Percentiles rank a stretch among this genome's conserved stretches.
phyloP scores from a whole-genome alignment of 176 grass and related monocot species.

The Eragrostis nindensis region DNA sequence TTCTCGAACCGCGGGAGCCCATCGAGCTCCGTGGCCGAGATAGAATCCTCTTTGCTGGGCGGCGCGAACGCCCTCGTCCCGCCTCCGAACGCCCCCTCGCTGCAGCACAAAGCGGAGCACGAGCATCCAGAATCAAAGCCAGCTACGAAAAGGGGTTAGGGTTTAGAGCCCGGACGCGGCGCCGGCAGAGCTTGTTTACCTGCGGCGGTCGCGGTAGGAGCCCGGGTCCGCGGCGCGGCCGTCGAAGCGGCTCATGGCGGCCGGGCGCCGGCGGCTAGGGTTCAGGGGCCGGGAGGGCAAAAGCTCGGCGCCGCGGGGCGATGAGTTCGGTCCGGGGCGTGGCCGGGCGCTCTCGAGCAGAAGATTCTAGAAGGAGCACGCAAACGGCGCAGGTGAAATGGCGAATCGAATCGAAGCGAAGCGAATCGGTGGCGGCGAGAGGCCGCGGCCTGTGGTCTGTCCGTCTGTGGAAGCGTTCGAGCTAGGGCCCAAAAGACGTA shows the following conservation, averaged over 20 bases:
- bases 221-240: constrained; percentile 73
- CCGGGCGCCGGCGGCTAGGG: constrained; percentile 38
- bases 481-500: not conserved
- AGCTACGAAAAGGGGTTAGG: constrained; percentile 12
- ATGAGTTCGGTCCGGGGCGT: not conserved
- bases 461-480: not conserved
- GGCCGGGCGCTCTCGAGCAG: not conserved
- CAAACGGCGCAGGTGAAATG: not conserved
- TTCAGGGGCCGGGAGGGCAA: not conserved
- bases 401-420: constrained; percentile 13
- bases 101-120: constrained; percentile 34
- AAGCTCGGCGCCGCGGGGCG: not conserved
- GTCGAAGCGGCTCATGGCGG: constrained; percentile 89
- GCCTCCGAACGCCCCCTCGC: constrained; percentile 66
- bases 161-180: not conserved
- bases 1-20: constrained; percentile 90
- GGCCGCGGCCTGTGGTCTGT: not conserved
- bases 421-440: constrained; percentile 4
- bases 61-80: constrained; percentile 64
- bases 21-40: constrained; percentile 64
- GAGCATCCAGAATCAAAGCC: not conserved
- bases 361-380: constrained; percentile 29
- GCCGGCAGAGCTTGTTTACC: constrained; percentile 33
- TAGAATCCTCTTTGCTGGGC: constrained; percentile 56
- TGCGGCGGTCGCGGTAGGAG: constrained; percentile 84